These are phyloP conservation scores for Nannochloris sp. DNA, from an alignment of 139 green algal species.

Conservation along the genomic window DNA sequence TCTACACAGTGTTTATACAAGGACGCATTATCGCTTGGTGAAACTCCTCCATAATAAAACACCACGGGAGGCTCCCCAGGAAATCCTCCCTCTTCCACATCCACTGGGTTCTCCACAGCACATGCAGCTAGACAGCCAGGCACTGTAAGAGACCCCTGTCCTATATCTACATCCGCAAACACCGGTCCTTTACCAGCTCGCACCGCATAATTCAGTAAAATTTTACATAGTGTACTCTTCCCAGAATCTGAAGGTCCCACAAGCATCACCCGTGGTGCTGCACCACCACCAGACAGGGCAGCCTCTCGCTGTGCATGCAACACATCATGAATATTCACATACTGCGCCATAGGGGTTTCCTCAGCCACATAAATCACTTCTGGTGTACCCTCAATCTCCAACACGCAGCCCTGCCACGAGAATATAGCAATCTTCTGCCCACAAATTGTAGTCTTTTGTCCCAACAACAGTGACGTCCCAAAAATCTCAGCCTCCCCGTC, in stretches of 20 bases:
- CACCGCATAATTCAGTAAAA: constrained; percentile 84
- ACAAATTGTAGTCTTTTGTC: constrained; percentile 35
- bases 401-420: constrained; percentile 60
- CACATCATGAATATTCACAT: constrained; percentile 68
- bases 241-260: constrained; percentile 78
- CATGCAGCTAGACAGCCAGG: constrained; percentile 76
- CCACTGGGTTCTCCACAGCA: constrained; percentile 67
- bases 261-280: constrained; percentile 34
- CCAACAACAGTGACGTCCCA: constrained; percentile 63
- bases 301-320: constrained; percentile 44
- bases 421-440: constrained; percentile 80
- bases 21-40: constrained; percentile 52
- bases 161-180: constrained; percentile 85
- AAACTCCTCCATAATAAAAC: constrained; percentile 73
- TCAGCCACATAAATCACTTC: constrained; percentile 62
- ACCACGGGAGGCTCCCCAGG: constrained; percentile 68
- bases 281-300: constrained; percentile 20
- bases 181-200: constrained; percentile 54
- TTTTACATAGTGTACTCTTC: constrained; percentile 73
- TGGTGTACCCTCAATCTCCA: constrained; percentile 42
- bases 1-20: constrained; percentile 74
- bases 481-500: constrained; percentile 77
- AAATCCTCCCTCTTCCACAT: constrained; percentile 54
- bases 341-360: constrained; percentile 74
- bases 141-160: constrained; percentile 71